Percentiles rank a stretch among this genome's conserved stretches.
Evolutionary conservation across 225 moss, liverwort and hornwort genomes (phyloP).

Genomic region (Physcomitrellopsis africana): DNA sequence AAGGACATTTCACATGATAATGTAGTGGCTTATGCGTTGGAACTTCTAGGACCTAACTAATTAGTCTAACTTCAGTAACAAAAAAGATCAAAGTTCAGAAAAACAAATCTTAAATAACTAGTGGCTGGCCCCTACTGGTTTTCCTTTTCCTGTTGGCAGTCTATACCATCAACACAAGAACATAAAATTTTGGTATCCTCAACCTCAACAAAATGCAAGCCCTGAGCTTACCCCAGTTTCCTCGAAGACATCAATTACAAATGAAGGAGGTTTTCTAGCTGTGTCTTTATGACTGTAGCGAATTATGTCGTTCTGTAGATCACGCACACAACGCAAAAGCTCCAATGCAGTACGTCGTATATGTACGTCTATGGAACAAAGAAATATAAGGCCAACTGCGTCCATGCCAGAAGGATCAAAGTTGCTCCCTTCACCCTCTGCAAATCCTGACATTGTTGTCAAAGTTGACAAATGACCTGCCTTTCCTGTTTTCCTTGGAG

Average conservation of each 20-base stretch:
- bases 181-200: conserved; percentile 21
- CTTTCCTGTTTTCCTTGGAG: conserved; percentile 47
- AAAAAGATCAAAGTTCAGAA: conserved; percentile 9
- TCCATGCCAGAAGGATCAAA: conserved; percentile 99
- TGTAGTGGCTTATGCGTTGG: neutral
- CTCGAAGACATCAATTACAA: conserved; percentile 99
- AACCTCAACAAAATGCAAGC: conserved; percentile 17
- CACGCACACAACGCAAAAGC: conserved; percentile 88
- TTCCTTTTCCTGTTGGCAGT: conserved; percentile 59
- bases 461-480: conserved; percentile 47
- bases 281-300: conserved; percentile 58
- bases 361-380: conserved; percentile 95
- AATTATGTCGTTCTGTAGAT: conserved; percentile 93
- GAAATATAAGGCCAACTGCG: conserved; percentile 96
- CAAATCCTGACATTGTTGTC: conserved; percentile 55
- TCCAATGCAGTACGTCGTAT: conserved; percentile 95
- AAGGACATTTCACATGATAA: conserved; percentile 7
- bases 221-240: conserved; percentile 92
- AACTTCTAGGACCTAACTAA: neutral
- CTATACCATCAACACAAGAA: conserved; percentile 20
- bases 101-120: neutral
- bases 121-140: conserved; percentile 41
- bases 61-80: neutral
- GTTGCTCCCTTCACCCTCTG: conserved; percentile 68
- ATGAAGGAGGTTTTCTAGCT: conserved; percentile 72